A percentile compares a stretch with the other conserved stretches of the same genome.
Conservation (phyloP, 1,139 yeast species). For the Hyphopichia pseudoburtonii region DNA sequence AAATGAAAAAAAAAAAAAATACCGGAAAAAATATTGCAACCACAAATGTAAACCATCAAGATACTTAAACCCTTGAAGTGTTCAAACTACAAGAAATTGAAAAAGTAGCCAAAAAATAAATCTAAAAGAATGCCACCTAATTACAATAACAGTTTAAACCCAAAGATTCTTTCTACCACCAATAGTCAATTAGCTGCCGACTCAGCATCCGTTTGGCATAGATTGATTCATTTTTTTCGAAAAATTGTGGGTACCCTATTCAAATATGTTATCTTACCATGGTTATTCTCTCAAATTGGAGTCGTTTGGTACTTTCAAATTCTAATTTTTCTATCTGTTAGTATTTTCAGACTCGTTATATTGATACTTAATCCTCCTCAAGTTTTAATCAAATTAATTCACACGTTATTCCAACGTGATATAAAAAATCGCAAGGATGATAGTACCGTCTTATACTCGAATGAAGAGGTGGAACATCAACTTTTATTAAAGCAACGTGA, state of each 20-base stretch:
- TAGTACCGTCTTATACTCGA: too few species aligned
- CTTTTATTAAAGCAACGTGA: background rate
- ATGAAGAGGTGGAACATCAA: conserved; percentile 2
- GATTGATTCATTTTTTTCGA: background rate
- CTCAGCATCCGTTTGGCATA: background rate
- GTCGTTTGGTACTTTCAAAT: conserved; percentile 3
- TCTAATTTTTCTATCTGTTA: background rate
- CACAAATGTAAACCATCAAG: too few species aligned
- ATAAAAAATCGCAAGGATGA: too few species aligned
- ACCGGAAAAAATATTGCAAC: conserved; percentile 7
- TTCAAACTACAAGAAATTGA: too few species aligned
- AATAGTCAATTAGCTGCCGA: background rate
- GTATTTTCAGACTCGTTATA: background rate
- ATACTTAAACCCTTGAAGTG: too few species aligned
- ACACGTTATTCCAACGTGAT: too few species aligned
- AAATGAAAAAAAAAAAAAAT: too few species aligned
- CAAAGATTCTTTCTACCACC: background rate
- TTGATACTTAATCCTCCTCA: conserved; percentile 1
- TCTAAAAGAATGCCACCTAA: conserved; percentile 10
- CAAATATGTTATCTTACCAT: conserved; percentile 4
- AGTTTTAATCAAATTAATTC: background rate
- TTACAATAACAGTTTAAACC: conserved; percentile 6
- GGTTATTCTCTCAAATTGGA: conserved; percentile 6
- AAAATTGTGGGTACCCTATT: conserved; percentile 1
- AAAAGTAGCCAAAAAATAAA: too few species aligned